A percentile compares a stretch with the other conserved stretches of the same genome.
These are phyloP conservation scores for Blepharisma undulans DNA, from an alignment of 169 alveolate genomes.

Conservation along the genomic window DNA sequence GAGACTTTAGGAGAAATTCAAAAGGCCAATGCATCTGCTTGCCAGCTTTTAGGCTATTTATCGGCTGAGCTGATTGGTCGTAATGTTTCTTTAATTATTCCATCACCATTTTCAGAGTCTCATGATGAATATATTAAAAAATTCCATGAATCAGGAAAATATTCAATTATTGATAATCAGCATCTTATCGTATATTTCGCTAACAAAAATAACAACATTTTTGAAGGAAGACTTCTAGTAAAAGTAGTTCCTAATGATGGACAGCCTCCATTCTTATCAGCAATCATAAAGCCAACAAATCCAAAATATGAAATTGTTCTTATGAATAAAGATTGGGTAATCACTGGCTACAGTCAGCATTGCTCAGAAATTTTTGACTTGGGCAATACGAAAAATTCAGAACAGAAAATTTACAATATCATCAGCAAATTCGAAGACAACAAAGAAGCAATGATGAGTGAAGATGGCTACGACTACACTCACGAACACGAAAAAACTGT, in stretches of 20 bases:
- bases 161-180: constrained; percentile 29
- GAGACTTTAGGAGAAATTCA: constrained; percentile 31
- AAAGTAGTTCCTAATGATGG: constrained; percentile 33
- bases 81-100: constrained; percentile 23
- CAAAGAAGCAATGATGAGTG: constrained; percentile 7
- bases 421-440: background rate
- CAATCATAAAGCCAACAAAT: constrained; percentile 35
- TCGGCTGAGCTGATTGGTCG: constrained; percentile 27
- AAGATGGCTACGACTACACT: constrained; percentile 7
- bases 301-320: constrained; percentile 7
- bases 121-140: constrained; percentile 31
- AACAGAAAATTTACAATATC: constrained; percentile 17
- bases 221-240: constrained; percentile 39
- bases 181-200: constrained; percentile 1
- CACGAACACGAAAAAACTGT: background rate
- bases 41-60: constrained; percentile 13
- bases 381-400: background rate
- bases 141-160: constrained; percentile 23
- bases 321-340: background rate
- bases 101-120: constrained; percentile 12
- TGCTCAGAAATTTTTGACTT: constrained; percentile 27
- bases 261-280: constrained; percentile 32
- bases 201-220: background rate
- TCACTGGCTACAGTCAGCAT: constrained; percentile 10
- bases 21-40: constrained; percentile 28